Percentiles rank a stretch among this genome's conserved stretches.
Evolutionary conservation across 2,329 filamentous ascomycete genomes (phyloP).

Genomic region (Knufia fluminis): DNA sequence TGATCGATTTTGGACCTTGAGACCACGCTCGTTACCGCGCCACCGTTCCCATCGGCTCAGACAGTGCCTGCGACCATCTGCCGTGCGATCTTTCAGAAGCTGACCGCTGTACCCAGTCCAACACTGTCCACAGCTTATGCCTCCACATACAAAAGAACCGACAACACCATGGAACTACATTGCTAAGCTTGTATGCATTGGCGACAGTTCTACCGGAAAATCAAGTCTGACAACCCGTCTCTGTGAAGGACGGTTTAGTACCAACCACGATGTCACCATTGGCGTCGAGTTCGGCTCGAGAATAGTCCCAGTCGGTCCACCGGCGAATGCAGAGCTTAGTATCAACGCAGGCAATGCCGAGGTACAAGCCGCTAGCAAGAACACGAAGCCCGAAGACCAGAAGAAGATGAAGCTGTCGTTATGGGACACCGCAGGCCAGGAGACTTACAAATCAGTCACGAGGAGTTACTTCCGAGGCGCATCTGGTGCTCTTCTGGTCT

Average conservation of each 20-base stretch:
- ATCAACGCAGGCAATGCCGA: conserved; percentile 38
- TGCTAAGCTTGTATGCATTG: conserved; percentile 95
- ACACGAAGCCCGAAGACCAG: conserved; percentile 13
- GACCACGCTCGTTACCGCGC: conserved; percentile 2
- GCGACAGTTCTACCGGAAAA: conserved; percentile 69
- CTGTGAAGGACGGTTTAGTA: conserved; percentile 90
- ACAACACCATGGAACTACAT: conserved; percentile 89
- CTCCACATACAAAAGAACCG: conserved; percentile 19
- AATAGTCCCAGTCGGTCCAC: conserved; percentile 82
- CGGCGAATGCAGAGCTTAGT: conserved; percentile 53
- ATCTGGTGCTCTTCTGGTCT: conserved; percentile 72
- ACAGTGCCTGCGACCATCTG: neutral
- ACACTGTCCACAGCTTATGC: conserved; percentile 13
- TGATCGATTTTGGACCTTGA: neutral
- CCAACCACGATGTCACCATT: conserved; percentile 93
- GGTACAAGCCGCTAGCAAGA: neutral
- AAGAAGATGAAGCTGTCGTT: conserved; percentile 45
- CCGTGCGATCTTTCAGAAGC: neutral
- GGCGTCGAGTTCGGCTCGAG: conserved; percentile 92
- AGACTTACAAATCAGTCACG: conserved; percentile 95
- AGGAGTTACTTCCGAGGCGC: conserved; percentile 85
- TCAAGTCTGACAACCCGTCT: conserved; percentile 85
- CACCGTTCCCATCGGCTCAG: too few species aligned
- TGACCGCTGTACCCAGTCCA: neutral
- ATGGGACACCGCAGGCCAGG: conserved; percentile 94